Evolutionary conservation across 1,139 yeast genomes (phyloP), one percentile per base, ranked within the genome.

Genomic region (Suhomyces atakaporum): DNA sequence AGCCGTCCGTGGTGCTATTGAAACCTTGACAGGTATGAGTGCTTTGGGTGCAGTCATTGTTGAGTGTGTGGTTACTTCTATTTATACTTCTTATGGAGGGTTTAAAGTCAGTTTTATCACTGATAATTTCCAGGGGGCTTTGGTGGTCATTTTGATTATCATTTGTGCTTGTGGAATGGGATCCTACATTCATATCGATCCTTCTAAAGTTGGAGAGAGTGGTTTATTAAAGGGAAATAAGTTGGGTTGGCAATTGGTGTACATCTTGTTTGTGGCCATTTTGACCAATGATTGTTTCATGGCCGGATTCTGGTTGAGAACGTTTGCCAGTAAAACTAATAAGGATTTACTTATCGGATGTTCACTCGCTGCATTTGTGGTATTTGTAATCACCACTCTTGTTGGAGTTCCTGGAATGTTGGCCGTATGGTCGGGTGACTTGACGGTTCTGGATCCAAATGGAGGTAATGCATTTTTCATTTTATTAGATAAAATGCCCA

Each of bases 301-400:
- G 75, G 79, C 95, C 23, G 96, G 96, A 0, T 89, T 89, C 58
- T 90, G 97, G 97, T 67, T 90, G 47, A 74, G 97, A 54, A 85
- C 97, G 0, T 90, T 90, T 68, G 96, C 97, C 3, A 83, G 96
- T 11, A 77, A 79, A 45, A 67, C 89, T 8, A 79, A 88, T 60
- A 79, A 71, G 50, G 96, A 89, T 54, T 71, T 90, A 51, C 63
- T 76, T 60, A 75, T 86, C 49, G 95, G 95, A 15, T 79, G 90
- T 37, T 68, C 81, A 2, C 63, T 89, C 42, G 95, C 96, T 1
- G 75, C 92, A 0, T 55, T 84, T 40, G 74, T 84, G 24, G 69
- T 81, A 28, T 77, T 84, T 40, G 67, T 71, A 14, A 72, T 88
- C 42, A 77, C 82, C 47, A 77, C 86, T 1, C 71, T 88, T 33